Conservation (phyloP, 2,329 filamentous ascomycete genomes). For the Colletotrichum brevisporum region DNA sequence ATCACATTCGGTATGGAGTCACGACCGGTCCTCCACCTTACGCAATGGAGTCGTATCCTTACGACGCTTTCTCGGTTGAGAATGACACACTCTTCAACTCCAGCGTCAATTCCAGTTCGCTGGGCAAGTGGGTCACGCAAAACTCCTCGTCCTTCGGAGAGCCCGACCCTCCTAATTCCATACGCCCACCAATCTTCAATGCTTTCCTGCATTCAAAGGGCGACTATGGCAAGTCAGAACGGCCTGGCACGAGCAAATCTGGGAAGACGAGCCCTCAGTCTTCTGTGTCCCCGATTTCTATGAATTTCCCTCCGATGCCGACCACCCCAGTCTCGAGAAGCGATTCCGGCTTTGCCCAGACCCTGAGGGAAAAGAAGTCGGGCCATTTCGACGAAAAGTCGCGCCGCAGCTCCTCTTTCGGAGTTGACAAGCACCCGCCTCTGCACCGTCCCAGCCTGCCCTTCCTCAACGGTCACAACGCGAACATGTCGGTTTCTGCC, state of each 20-base stretch:
- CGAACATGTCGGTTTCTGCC: conserved; percentile 71
- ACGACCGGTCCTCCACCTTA: conserved; percentile 91
- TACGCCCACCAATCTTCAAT: conserved; percentile 84
- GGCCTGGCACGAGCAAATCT: conserved; percentile 82
- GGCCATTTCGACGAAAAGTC: conserved; percentile 88
- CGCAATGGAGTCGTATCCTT: conserved; percentile 92
- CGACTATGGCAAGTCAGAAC: conserved; percentile 76
- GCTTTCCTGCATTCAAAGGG: conserved; percentile 85
- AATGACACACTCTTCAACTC: conserved; percentile 84
- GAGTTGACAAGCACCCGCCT: conserved; percentile 78
- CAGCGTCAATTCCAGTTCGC: conserved; percentile 76
- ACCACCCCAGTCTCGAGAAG: conserved; percentile 87
- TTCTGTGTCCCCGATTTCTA: conserved; percentile 82
- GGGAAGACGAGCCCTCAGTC: conserved; percentile 73
- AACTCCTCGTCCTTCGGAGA: conserved; percentile 91
- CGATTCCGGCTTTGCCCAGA: conserved; percentile 92
- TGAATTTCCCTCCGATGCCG: conserved; percentile 81
- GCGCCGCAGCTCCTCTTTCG: conserved; percentile 95
- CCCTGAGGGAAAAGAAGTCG: conserved; percentile 92
- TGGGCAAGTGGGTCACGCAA: conserved; percentile 89
- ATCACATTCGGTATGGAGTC: conserved; percentile 89
- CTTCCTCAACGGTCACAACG: conserved; percentile 76
- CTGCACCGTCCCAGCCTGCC: conserved; percentile 80
- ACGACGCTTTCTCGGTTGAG: conserved; percentile 91
- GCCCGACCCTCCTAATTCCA: conserved; percentile 64